Conservation (phyloP, 2,329 filamentous ascomycete species). For the Colletotrichum nymphaeae region DNA sequence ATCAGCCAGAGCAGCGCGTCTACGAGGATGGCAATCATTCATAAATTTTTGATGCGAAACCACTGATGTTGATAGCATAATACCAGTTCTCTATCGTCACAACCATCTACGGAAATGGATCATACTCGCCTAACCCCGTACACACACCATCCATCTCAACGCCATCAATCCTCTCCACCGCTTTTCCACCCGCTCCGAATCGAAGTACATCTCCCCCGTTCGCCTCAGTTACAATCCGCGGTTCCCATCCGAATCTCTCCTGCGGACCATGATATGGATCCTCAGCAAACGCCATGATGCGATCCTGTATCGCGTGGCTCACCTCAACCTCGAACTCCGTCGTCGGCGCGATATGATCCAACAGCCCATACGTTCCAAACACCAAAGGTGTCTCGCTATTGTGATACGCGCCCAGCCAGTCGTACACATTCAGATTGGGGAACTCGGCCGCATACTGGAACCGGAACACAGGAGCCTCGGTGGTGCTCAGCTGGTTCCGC, state of each 20-base stretch:
- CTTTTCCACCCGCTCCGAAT: conserved; percentile 37
- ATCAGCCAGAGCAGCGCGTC: no score
- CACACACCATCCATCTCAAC: conserved; percentile 36
- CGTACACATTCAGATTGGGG: conserved; percentile 50
- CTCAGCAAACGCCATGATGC: conserved; percentile 41
- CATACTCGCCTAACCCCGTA: conserved; percentile 22
- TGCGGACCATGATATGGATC: conserved; percentile 41
- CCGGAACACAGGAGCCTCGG: conserved; percentile 48
- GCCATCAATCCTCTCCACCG: conserved; percentile 31
- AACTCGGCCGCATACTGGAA: conserved; percentile 55
- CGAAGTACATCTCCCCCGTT: conserved; percentile 32
- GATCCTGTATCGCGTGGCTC: conserved; percentile 43
- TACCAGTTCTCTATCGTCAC: no score
- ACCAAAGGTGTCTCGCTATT: conserved; percentile 49
- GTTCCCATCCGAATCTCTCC: conserved; percentile 37
- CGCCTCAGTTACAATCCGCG: conserved; percentile 36
- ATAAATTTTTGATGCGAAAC: no score
- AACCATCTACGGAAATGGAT: conserved; percentile 26
- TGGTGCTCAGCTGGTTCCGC: conserved; percentile 38
- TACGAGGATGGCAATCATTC: no score
- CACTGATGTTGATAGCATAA: no score
- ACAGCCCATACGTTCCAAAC: conserved; percentile 49
- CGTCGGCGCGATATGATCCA: conserved; percentile 39
- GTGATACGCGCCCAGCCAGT: conserved; percentile 57
- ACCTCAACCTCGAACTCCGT: conserved; percentile 40